These are phyloP conservation scores for Fusarium algeriense DNA, from an alignment of 2,329 filamentous ascomycete species.

Conservation along the genomic window DNA sequence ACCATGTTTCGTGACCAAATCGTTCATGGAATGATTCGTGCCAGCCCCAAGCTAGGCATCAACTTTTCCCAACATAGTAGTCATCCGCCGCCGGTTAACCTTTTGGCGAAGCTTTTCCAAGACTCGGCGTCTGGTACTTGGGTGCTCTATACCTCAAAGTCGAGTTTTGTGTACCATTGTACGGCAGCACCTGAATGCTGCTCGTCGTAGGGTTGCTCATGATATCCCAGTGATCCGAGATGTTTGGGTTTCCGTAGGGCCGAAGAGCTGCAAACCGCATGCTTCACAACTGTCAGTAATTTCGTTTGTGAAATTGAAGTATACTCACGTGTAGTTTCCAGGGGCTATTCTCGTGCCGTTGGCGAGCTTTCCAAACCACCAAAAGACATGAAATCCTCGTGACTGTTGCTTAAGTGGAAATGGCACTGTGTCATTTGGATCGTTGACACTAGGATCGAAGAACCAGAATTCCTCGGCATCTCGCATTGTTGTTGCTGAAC, in stretches of 20 bases:
- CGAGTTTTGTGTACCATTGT: slow-evolving; percentile 47
- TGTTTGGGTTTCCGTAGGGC: slow-evolving; percentile 56
- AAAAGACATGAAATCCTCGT: slow-evolving; percentile 52
- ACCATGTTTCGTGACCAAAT: background rate
- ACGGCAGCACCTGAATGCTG: slow-evolving; percentile 52
- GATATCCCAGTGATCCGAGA: slow-evolving; percentile 58
- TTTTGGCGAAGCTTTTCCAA: background rate
- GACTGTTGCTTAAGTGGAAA: slow-evolving; percentile 54
- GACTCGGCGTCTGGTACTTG: slow-evolving; percentile 13
- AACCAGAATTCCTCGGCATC: slow-evolving; percentile 49
- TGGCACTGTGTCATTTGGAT: slow-evolving; percentile 54
- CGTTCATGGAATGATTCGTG: background rate
- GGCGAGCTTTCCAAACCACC: slow-evolving; percentile 59
- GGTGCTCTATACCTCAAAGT: slow-evolving; percentile 34
- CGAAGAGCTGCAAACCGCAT: slow-evolving; percentile 58
- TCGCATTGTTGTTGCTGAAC: slow-evolving; percentile 57
- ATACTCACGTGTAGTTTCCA: slow-evolving; percentile 57
- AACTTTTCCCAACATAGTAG: background rate
- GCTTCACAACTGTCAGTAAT: slow-evolving; percentile 41
- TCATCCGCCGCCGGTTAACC: background rate
- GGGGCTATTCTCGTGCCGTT: slow-evolving; percentile 57
- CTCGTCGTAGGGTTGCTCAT: slow-evolving; percentile 50
- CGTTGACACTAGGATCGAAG: slow-evolving; percentile 53
- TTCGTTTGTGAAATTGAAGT: background rate
- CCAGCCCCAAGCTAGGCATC: background rate